phyloP scores from a whole-genome alignment of 1,284 basidiomycete species.

The Cryptococcus wingfieldii region DNA sequence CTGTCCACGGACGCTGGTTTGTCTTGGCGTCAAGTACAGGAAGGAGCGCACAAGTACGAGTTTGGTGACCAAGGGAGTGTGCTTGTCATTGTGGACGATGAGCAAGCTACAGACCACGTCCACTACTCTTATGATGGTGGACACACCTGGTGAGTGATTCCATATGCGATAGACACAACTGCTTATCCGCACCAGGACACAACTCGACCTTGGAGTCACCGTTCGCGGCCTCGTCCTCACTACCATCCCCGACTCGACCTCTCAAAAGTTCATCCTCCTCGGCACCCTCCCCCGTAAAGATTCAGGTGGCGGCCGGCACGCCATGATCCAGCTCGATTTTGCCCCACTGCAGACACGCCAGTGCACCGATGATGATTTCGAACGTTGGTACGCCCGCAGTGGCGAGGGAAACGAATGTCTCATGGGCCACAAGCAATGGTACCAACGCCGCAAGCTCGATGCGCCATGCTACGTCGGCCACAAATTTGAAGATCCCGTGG shows the following conservation, averaged over 20 bases:
- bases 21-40: slow-evolving; percentile 73
- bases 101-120: slow-evolving; percentile 68
- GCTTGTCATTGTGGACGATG: slow-evolving; percentile 80
- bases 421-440: slow-evolving; percentile 99
- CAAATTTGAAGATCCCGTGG: slow-evolving; percentile 80
- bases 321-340: slow-evolving; percentile 80
- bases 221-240: slow-evolving; percentile 72
- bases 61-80: slow-evolving; percentile 87
- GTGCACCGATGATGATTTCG: slow-evolving; percentile 72
- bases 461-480: slow-evolving; percentile 89
- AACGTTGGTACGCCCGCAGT: slow-evolving; percentile 78
- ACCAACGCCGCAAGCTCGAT: slow-evolving; percentile 74
- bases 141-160: slow-evolving; percentile 63
- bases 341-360: slow-evolving; percentile 63
- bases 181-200: slow-evolving; percentile 55
- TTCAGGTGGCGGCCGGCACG: slow-evolving; percentile 61
- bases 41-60: slow-evolving; percentile 86
- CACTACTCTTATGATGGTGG: slow-evolving; percentile 85
- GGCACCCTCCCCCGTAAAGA: slow-evolving; percentile 69
- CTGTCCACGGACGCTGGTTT: slow-evolving; percentile 84
- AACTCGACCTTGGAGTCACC: slow-evolving; percentile 65
- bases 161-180: background rate
- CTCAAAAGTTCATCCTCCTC: slow-evolving; percentile 80
- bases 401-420: slow-evolving; percentile 69
- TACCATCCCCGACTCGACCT: slow-evolving; percentile 86